Evolutionary conservation across 805 yeast species (phyloP).

Genomic region (Candida fluviatilis): DNA sequence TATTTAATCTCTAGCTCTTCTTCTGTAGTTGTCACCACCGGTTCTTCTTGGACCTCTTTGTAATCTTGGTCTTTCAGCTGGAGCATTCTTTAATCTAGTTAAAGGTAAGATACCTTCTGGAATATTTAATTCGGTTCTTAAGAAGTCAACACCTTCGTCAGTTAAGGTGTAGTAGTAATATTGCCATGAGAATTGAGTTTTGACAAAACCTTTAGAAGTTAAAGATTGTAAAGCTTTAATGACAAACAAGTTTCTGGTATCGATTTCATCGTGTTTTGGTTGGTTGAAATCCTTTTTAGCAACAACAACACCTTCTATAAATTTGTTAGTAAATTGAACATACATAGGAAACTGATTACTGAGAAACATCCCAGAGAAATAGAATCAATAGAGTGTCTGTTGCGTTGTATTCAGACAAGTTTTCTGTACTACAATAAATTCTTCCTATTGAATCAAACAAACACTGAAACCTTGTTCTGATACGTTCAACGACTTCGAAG

Average conservation of each 20-base stretch:
- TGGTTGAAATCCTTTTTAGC: slow-evolving; percentile 99
- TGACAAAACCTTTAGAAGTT: slow-evolving; percentile 97
- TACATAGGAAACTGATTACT: too few relatives aligned
- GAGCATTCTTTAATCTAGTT: slow-evolving; percentile 93
- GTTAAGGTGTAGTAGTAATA: slow-evolving; percentile 99
- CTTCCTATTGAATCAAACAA: too few relatives aligned
- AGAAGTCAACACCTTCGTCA: slow-evolving; percentile 98
- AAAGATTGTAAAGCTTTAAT: slow-evolving; percentile 99
- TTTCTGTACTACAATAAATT: too few relatives aligned
- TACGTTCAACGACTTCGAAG: too few relatives aligned
- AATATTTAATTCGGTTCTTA: slow-evolving; percentile 96
- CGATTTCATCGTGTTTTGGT: slow-evolving; percentile 97
- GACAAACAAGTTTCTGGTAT: slow-evolving; percentile 94
- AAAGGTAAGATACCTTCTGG: slow-evolving; percentile 98
- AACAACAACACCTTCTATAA: slow-evolving; percentile 96
- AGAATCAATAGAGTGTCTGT: too few relatives aligned
- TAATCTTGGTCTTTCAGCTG: slow-evolving; percentile 69
- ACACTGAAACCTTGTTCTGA: too few relatives aligned
- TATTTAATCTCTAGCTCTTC: slow-evolving; percentile 53
- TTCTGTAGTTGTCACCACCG: slow-evolving; percentile 46
- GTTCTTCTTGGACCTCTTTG: slow-evolving; percentile 35
- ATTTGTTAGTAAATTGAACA: slow-evolving; percentile 31
- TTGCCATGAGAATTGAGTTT: slow-evolving; percentile 99
- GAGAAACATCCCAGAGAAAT: too few relatives aligned
- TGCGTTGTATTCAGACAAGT: too few relatives aligned